Percentiles rank a stretch among this genome's conserved stretches.
Conservation (phyloP, 306 rosid species). For the Trichosanthes cucumerina region DNA sequence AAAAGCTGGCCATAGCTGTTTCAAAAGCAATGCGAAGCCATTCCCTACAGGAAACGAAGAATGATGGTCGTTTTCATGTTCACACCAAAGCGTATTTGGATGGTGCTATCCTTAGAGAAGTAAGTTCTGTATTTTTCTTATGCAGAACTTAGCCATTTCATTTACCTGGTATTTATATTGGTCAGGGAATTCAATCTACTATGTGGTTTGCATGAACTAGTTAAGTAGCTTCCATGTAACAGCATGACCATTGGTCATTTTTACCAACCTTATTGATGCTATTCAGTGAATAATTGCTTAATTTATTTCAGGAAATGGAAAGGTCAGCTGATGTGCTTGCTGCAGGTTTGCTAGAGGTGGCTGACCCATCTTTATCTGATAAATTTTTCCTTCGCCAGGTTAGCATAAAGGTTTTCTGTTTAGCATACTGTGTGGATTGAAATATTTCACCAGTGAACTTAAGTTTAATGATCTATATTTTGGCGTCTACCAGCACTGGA, state of each 20-base stretch:
- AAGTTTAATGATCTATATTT: conserved; percentile 5
- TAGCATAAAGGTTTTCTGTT: conserved; percentile 6
- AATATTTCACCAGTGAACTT: conserved; percentile 2
- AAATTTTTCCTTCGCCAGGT: conserved; percentile 82
- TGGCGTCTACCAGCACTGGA: conserved; percentile 44
- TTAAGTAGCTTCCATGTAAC: neutral
- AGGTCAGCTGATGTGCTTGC: conserved; percentile 91
- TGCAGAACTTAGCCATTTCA: neutral
- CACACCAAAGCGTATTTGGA: conserved; percentile 87
- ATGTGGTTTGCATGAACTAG: neutral
- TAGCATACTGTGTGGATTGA: neutral
- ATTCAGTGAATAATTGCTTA: neutral
- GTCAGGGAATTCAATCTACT: conserved; percentile 13
- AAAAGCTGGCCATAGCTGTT: conserved; percentile 91
- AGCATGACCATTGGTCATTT: neutral
- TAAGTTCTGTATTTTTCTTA: conserved; percentile 25
- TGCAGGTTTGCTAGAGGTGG: conserved; percentile 97
- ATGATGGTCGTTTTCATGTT: conserved; percentile 91
- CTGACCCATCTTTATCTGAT: conserved; percentile 88
- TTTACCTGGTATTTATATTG: neutral
- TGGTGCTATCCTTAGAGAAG: conserved; percentile 91
- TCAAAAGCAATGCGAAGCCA: conserved; percentile 95
- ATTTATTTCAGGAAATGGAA: conserved; percentile 79
- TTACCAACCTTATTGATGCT: neutral
- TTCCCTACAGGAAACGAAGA: conserved; percentile 96